Evolutionary conservation across 805 yeast genomes (phyloP), one percentile per base, ranked within the genome.

Genomic region (Starmerella stigmatis): DNA sequence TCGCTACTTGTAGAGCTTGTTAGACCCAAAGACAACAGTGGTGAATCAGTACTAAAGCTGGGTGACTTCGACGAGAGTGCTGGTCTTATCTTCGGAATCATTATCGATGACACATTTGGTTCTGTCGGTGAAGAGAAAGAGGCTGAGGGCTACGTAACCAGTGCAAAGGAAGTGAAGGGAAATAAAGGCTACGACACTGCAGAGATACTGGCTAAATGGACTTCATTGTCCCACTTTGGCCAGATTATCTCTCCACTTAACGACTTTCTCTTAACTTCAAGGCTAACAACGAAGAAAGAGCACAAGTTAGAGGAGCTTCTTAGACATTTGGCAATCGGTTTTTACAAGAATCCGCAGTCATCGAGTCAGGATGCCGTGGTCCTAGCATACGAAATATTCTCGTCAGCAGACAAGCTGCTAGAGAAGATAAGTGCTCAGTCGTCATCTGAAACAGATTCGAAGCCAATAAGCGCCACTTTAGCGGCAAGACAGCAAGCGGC

Each of bases 61-160:
- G 94, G 94, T 7, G 94, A 84, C 48, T 65, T 89, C 34, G 92
- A 86, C 60, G 70, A 76, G 10, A 61, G 69, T 41, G 74, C 80
- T 4, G 65, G 66, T 2, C 55, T 80, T 44, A 64, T 88, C 11
- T 78, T 80, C 53, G 78, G 75, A 19, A 68, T 86, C 13, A 70
- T 88, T 19, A 89, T 89, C 95, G 94, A 86, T 58, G 96, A 89
- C 58, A 73, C 78, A 4, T 88, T 92, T 62, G 98, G 98, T 20
- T 74, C 80, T 9, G 83, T 94, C 3, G 94, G 95, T 28, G 81
- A 81, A 58, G 97, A 92, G 58, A 89, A 92, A 60, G 97, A 92
- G 52, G 88, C 92, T 5, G 96, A 86, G 50, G 95, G 86, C 16
- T 89, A 92, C 58, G 75, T 74, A 43, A 79, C 84, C 25, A 78